These are phyloP conservation scores for Periconia sp. DNA, from an alignment of 2,329 filamentous ascomycete genomes.

Conservation along the genomic window DNA sequence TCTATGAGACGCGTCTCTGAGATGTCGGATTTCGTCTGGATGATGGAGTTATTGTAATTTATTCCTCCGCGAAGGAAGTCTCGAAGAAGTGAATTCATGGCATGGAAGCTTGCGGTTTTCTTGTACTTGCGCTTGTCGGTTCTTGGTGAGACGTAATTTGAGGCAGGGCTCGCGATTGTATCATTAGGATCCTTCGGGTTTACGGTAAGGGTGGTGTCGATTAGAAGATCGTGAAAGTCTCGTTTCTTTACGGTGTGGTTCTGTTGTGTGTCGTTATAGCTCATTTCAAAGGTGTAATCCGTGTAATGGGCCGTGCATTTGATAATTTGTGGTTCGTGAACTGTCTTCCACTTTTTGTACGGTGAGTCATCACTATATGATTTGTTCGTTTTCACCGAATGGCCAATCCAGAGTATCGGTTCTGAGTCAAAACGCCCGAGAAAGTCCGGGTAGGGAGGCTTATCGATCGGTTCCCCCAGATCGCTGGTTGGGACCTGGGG, in stretches of 20 bases:
- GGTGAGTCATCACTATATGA: slow-evolving; percentile 29
- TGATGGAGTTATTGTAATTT: slow-evolving; percentile 23
- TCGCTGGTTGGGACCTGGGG: slow-evolving; percentile 33
- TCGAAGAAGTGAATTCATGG: slow-evolving; percentile 39
- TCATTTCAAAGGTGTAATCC: slow-evolving; percentile 43
- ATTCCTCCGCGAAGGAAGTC: slow-evolving; percentile 44
- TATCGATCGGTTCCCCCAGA: slow-evolving; percentile 26
- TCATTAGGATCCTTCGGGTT: slow-evolving; percentile 17
- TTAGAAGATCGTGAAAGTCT: slow-evolving; percentile 34
- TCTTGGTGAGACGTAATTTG: slow-evolving; percentile 32
- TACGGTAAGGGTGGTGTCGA: slow-evolving; percentile 35
- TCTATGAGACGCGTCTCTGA: slow-evolving; percentile 43
- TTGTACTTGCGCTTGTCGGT: slow-evolving; percentile 35
- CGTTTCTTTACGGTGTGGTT: slow-evolving; percentile 26
- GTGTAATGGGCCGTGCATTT: slow-evolving; percentile 44
- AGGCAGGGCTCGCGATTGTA: slow-evolving; percentile 20
- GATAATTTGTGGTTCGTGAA: slow-evolving; percentile 43
- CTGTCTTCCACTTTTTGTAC: slow-evolving; percentile 35
- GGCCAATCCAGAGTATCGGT: slow-evolving; percentile 45
- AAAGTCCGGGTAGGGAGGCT: slow-evolving; percentile 30
- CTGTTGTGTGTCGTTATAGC: slow-evolving; percentile 33
- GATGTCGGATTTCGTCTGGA: slow-evolving; percentile 41
- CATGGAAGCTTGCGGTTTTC: slow-evolving; percentile 38
- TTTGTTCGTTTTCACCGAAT: slow-evolving; percentile 34
- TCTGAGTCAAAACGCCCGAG: slow-evolving; percentile 43